Base-by-base conservation (phyloP, 208 protist genomes). In the Leishmania aethiopica region DNA sequence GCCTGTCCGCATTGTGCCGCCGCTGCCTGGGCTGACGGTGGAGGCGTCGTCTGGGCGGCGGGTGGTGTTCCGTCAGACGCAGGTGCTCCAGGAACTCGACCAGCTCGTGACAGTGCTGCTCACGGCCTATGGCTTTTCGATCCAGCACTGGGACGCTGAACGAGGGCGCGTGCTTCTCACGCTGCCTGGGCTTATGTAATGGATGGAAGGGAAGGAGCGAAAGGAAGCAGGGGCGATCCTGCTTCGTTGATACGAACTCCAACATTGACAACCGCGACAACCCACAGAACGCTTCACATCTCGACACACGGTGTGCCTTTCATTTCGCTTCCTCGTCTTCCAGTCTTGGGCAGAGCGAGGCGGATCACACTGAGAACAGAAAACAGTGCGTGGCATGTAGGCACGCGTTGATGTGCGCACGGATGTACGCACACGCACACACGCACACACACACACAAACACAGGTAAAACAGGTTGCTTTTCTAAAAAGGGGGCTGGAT, bases 131-230 rank as follows among this genome's bases (percentile, higher is more conserved):
- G 90, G 90, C 40, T 95, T 93, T 78, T 80, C 76, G 11, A 85
- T 95, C n/a, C 86, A 94, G 82, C 89, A 95, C 84, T 96, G 90
- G 90, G 84, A 89, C 57, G 84, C 91, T 32, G 49, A 77, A 13
- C 87, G 90, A 32, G 91, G 92, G 1, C 87, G 86, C 51, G 89
- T 93, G 47, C 86, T 92, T 81, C 76, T 94, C 32, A 83, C 82
- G 51, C 81, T 95, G 51, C 75, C 80, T 45, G 78, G 66, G 25
- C 15, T 47, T 5, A 59, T 83, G 42, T 81, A 8, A 78, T 25
- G 28, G 60, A 22, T n/a, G 15, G n/a, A 35, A 6, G 22, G 11
- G 35, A 22, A 32, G 37, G 25, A 22, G 72, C 35, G 42, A 45
- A 19, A 79, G 55, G 72, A 47, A 17, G 4, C 37, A 19, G n/a